These are phyloP conservation scores for Neopestalotiopsis rosae DNA, from an alignment of 2,329 filamentous ascomycete genomes.

Conservation along the genomic window DNA sequence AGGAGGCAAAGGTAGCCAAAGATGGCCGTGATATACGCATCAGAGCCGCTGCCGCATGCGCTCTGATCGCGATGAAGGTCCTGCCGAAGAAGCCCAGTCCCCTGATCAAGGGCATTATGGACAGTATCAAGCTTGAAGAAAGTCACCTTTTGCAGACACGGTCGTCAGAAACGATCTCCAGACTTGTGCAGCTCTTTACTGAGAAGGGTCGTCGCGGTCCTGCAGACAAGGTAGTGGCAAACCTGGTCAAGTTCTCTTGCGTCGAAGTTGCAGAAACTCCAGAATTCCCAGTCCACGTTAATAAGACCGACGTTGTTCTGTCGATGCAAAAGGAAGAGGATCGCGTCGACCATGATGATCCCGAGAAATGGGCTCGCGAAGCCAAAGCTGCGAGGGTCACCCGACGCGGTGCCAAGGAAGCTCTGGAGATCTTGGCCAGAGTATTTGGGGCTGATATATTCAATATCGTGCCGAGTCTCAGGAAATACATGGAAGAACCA, in stretches of 20 bases:
- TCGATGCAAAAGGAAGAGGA: conserved; percentile 98
- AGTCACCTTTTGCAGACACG: conserved; percentile 86
- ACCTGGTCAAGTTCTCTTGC: conserved; percentile 96
- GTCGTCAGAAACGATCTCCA: conserved; percentile 83
- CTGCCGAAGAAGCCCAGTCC: conserved; percentile 92
- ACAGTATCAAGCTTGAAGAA: conserved; percentile 95
- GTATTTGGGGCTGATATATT: conserved; percentile 82
- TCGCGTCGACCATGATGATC: conserved; percentile 84
- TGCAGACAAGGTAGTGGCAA: conserved; percentile 94
- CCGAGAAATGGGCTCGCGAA: conserved; percentile 87
- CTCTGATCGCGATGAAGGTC: conserved; percentile 83
- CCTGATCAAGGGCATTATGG: conserved; percentile 97
- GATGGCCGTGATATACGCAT: conserved; percentile 84
- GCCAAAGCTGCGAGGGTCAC: conserved; percentile 89
- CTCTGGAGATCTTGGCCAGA: conserved; percentile 82
- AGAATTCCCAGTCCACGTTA: conserved; percentile 85
- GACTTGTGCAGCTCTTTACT: conserved; percentile 85
- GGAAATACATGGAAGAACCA: conserved; percentile 80
- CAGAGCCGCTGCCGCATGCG: conserved; percentile 83
- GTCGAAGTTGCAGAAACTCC: conserved; percentile 97
- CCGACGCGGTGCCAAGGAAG: conserved; percentile 90
- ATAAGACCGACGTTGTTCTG: conserved; percentile 79
- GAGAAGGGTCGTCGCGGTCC: conserved; percentile 79
- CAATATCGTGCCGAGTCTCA: conserved; percentile 82
- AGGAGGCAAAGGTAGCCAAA: conserved; percentile 81